A percentile compares a stretch with the other conserved stretches of the same genome.
Conservation (phyloP, 768 basidiomycete genomes). For the Pisolithus sp. region DNA sequence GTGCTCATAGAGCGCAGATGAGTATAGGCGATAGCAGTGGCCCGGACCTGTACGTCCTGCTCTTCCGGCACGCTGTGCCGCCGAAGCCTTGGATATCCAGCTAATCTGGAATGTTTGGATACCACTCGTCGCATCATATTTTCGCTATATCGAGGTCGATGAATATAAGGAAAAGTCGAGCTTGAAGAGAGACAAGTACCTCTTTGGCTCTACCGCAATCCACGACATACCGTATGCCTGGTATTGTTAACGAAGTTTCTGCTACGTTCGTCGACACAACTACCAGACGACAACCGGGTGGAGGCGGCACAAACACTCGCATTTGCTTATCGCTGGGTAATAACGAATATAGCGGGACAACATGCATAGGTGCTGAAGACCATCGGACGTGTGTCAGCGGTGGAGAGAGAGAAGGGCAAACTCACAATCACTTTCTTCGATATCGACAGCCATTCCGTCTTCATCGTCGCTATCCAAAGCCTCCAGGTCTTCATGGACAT, state of each 20-base stretch:
- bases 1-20: slow-evolving; percentile 89
- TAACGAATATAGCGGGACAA: slow-evolving; percentile 91
- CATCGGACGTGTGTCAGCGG: background rate
- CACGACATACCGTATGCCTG: slow-evolving; percentile 95
- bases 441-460: slow-evolving; percentile 44
- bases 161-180: background rate
- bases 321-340: slow-evolving; percentile 92
- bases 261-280: slow-evolving; percentile 96
- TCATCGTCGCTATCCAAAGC: slow-evolving; percentile 73
- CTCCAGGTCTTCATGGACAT: slow-evolving; percentile 63
- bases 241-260: slow-evolving; percentile 95
- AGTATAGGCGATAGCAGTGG: slow-evolving; percentile 96
- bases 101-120: slow-evolving; percentile 89
- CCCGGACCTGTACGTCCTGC: slow-evolving; percentile 98
- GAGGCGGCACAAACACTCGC: slow-evolving; percentile 84
- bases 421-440: slow-evolving; percentile 64
- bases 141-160: slow-evolving; percentile 44
- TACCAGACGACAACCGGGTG: slow-evolving; percentile 74
- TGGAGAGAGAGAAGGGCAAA: slow-evolving; percentile 7
- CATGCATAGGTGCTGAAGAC: slow-evolving; percentile 77
- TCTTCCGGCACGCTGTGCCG: slow-evolving; percentile 89
- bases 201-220: slow-evolving; percentile 95
- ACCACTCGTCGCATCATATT: slow-evolving; percentile 72
- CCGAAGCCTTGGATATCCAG: slow-evolving; percentile 95
- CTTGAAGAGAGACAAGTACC: slow-evolving; percentile 33